Evolutionary conservation across 176 grass and related monocot species (phyloP), one percentile per base, ranked within the genome.

Genomic region (Coix lacrymajobi): DNA sequence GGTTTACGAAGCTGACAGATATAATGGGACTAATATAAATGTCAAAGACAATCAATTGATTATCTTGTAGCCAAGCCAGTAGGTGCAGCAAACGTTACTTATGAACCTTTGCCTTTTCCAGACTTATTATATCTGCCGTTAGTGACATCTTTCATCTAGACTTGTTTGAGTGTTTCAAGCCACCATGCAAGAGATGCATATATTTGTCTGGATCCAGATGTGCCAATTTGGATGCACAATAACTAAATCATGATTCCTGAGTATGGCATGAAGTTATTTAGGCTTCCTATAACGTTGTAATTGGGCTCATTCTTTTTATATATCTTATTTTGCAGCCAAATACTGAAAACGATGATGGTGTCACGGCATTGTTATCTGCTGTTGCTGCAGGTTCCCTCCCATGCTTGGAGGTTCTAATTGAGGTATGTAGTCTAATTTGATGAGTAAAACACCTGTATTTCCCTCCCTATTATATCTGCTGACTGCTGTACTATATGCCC

Each of bases 321-420:
- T 51, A 70, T 52, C 62, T 75, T 82, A 20, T 75, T 7, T 60
- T 90, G 72, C 78, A 97, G 95, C 87, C 84, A 60, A 91, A 94
- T 78, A 86, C 81, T 71, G 95, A 95, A 93, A 98, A 89, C 8
- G 96, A 84, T 37, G 93, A 93, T 84, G 87, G 93, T 29, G 88
- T 95, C 33, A 95, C 92, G 9, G 85, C 96, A 25, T 86, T 98
- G 13, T 68, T 98, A 75, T 98, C 96, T 73, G 91, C 92, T 88
- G 91, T 95, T 11, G 96, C 96, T 16, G 96, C 96, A 52, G 93
- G 77, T 49, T 98, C 93, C 22, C 75, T 92, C 40, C 91, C 78
- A 75, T 98, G 96, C 83, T 85, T 95, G 85, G 87, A 95, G 70
- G 68, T 95, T 87, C 81, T 98, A 62, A 83, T 94, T 30, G 84